These are phyloP conservation scores for Cryptococcus sp. DNA, from an alignment of 1,284 basidiomycete genomes.

Conservation along the genomic window DNA sequence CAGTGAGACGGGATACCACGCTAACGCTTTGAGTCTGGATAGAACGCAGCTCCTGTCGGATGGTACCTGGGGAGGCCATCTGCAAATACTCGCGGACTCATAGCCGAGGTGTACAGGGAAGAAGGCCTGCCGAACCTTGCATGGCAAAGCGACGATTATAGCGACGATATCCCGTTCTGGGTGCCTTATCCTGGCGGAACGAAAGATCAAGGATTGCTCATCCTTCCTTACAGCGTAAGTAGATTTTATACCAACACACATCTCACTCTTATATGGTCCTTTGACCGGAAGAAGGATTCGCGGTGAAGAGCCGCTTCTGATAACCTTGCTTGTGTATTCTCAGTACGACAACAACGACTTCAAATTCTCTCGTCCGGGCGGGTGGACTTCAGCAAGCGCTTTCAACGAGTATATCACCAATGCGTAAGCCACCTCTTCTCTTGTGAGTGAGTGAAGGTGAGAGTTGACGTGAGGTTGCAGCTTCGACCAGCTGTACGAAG, in stretches of 20 bases:
- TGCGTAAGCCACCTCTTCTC: background rate
- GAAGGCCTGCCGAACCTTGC: conserved; percentile 27
- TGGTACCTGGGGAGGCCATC: conserved; percentile 34
- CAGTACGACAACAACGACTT: conserved; percentile 15
- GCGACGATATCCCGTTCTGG: conserved; percentile 24
- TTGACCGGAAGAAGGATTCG: too few relatives aligned
- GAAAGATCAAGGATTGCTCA: conserved; percentile 20
- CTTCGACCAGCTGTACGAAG: background rate
- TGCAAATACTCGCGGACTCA: conserved; percentile 21
- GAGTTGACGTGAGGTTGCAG: too few relatives aligned
- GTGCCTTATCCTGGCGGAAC: conserved; percentile 16
- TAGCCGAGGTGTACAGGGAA: conserved; percentile 36
- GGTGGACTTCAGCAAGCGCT: conserved; percentile 2
- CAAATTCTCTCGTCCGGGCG: conserved; percentile 3
- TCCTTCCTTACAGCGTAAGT: conserved; percentile 23
- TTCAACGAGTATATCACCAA: conserved; percentile 6
- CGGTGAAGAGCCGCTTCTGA: too few relatives aligned
- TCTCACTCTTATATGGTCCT: too few relatives aligned
- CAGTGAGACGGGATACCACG: conserved; percentile 20
- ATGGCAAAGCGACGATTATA: conserved; percentile 26
- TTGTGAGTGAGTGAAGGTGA: too few relatives aligned
- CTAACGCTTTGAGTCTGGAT: background rate
- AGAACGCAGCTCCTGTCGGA: conserved; percentile 21
- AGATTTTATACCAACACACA: too few relatives aligned
- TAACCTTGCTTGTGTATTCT: too few relatives aligned